These are phyloP conservation scores for Bipolaris victoriae DNA, from an alignment of 2,329 filamentous ascomycete genomes.

Conservation along the genomic window DNA sequence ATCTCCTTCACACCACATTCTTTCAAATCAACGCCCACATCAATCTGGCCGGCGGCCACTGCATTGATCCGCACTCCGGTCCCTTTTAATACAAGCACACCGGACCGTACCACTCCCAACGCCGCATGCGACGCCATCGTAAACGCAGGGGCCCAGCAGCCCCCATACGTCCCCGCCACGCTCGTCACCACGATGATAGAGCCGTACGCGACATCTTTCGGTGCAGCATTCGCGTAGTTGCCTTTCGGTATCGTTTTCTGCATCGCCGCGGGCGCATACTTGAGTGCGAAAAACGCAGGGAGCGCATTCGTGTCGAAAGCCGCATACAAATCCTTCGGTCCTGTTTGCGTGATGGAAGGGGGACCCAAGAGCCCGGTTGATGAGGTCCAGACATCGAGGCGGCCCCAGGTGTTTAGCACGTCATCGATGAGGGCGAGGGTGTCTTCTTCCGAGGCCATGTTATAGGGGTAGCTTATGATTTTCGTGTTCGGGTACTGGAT, in stretches of 20 bases:
- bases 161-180: slow-evolving; percentile 63
- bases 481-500: slow-evolving; percentile 60
- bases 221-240: slow-evolving; percentile 65
- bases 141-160: slow-evolving; percentile 66
- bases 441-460: slow-evolving; percentile 64
- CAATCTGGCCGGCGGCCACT: slow-evolving; percentile 55
- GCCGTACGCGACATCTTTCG: slow-evolving; percentile 66
- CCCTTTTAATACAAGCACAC: slow-evolving; percentile 63
- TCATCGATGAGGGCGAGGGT: slow-evolving; percentile 68
- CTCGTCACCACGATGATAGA: slow-evolving; percentile 67
- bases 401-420: slow-evolving; percentile 64
- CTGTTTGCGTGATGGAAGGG: slow-evolving; percentile 60
- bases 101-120: slow-evolving; percentile 64
- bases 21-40: slow-evolving; percentile 55
- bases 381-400: slow-evolving; percentile 64
- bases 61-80: slow-evolving; percentile 66
- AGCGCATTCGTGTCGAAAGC: slow-evolving; percentile 67
- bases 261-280: slow-evolving; percentile 70
- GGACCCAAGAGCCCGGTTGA: slow-evolving; percentile 65
- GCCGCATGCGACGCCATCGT: slow-evolving; percentile 67
- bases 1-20: slow-evolving; percentile 45
- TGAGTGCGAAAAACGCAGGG: slow-evolving; percentile 69
- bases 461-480: slow-evolving; percentile 66
- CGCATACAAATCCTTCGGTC: slow-evolving; percentile 61
- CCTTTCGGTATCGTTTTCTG: slow-evolving; percentile 62